Base-by-base conservation (phyloP, 192 early-diverging fungal genomes). In the Backusella mclennaniae region DNA sequence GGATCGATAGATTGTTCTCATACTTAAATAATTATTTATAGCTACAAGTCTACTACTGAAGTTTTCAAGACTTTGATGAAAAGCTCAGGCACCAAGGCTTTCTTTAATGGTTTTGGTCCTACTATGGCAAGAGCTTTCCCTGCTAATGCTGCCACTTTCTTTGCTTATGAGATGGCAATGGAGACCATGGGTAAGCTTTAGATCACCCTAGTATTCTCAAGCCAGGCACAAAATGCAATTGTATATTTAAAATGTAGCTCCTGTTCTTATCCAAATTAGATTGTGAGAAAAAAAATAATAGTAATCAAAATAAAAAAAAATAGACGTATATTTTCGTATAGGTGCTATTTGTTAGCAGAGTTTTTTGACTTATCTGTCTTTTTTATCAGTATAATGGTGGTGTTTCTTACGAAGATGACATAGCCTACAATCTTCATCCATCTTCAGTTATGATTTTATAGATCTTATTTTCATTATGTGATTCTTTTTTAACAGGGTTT, bases 141-240 rank as follows among this genome's bases (percentile, higher is more conserved):
- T 11, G 93, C 93, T 38, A 95, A 95, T 74, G 94, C 94, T 19
- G 94, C 93, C 7, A 94, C 92, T 42, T 95, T 95, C 85, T 84
- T 94, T 79, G 87, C 87, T 44, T 92, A 91, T 73, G 90, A 92
- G 73, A 84, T 84, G 87, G 81, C 87, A 33, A 87, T 91, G 87
- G 84, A 87, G 69, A 69, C 75, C 9, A 82, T 82, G 80, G 44
- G 59, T 36, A 39, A 35, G 56, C 6, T 67, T 5, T 63, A 41
- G 52, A 41, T 1, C 19, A 4, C 36, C 23, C 26, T 23, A 26
- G 15, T 49, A 49, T 19, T 49, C 17, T 19, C 46, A 26, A 8
- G 11, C 8, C 56, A 26, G 23, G 7, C n/a, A 26, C 3, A 63
- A 63, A 63, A 4, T 29, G 56, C 26, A 19, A 12, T 63, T 63